phyloP scores from a whole-genome alignment of 2,329 filamentous ascomycete species.

The Aspergillus sp. region DNA sequence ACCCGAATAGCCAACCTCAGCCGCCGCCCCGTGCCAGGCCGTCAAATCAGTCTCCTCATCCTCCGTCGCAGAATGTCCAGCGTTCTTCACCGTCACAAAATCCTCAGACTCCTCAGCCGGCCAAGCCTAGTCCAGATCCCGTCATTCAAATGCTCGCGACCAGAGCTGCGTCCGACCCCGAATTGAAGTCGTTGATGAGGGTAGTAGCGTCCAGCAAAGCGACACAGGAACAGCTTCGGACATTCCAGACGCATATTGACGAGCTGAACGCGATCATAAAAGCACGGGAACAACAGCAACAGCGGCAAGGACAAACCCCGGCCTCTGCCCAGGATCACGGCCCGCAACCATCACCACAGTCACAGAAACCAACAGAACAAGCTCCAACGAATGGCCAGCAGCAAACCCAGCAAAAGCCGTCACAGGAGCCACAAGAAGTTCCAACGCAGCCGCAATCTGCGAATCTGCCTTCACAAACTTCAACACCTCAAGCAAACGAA shows the following conservation, averaged over 20 bases:
- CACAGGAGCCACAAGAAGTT: slow-evolving; percentile 11
- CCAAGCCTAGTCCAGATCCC: slow-evolving; percentile 39
- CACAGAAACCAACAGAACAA: background rate
- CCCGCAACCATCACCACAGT: slow-evolving; percentile 11
- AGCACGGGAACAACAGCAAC: slow-evolving; percentile 33
- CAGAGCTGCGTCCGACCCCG: slow-evolving; percentile 39
- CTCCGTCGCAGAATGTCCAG: slow-evolving; percentile 17
- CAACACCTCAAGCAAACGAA: slow-evolving; percentile 9
- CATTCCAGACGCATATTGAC: slow-evolving; percentile 44
- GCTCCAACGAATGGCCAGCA: slow-evolving; percentile 5
- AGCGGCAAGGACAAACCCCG: slow-evolving; percentile 14
- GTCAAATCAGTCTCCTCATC: slow-evolving; percentile 9
- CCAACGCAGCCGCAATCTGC: slow-evolving; percentile 7
- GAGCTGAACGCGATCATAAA: slow-evolving; percentile 43
- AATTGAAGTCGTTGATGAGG: slow-evolving; percentile 43
- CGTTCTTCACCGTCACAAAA: slow-evolving; percentile 20
- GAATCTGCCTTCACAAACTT: slow-evolving; percentile 1
- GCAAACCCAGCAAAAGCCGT: slow-evolving; percentile 4
- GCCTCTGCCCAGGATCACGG: slow-evolving; percentile 10
- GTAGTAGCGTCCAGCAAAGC: slow-evolving; percentile 43
- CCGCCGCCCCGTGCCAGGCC: slow-evolving; percentile 11
- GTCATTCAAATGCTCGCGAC: slow-evolving; percentile 47
- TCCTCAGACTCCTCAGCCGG: slow-evolving; percentile 24
- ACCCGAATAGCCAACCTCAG: slow-evolving; percentile 15
- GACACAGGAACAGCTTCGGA: slow-evolving; percentile 39